Conservation (phyloP, 2,329 filamentous ascomycete genomes). For the Graphium sp. region DNA sequence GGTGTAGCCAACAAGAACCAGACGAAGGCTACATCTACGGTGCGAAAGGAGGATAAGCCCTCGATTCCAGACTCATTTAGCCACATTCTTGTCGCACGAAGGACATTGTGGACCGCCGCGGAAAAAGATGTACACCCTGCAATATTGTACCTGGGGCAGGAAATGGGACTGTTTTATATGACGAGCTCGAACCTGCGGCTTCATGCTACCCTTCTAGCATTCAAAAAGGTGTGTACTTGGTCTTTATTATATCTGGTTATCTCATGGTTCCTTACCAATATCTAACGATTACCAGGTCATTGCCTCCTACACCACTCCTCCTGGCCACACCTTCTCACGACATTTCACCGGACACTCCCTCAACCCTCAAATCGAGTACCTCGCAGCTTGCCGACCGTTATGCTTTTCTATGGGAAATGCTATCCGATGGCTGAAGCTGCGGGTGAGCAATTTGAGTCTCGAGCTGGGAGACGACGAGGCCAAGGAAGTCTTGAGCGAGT, state of each 20-base stretch:
- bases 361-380: constrained; percentile 87
- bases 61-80: constrained; percentile 60
- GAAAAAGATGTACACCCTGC: constrained; percentile 73
- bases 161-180: constrained; percentile 77
- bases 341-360: constrained; percentile 85
- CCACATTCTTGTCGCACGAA: constrained; percentile 56
- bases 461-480: constrained; percentile 68
- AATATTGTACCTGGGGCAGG: constrained; percentile 70
- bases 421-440: constrained; percentile 84
- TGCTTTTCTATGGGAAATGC: constrained; percentile 96
- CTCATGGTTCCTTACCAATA: background rate
- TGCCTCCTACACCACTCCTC: constrained; percentile 77
- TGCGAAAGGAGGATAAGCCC: constrained; percentile 35
- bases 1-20: constrained; percentile 17
- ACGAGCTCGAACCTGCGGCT: constrained; percentile 81
- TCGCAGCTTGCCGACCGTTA: constrained; percentile 86
- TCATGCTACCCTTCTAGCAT: constrained; percentile 73
- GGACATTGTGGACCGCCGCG: constrained; percentile 36
- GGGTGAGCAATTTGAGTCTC: constrained; percentile 80
- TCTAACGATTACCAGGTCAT: constrained; percentile 50
- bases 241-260: background rate
- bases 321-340: constrained; percentile 67
- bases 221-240: constrained; percentile 55
- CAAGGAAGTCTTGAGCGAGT: constrained; percentile 59
- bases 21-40: too few relatives aligned